Evolutionary conservation across 2,329 filamentous ascomycete species (phyloP), one percentile per base, ranked within the genome.

Genomic region (Scedosporium dehoogii): DNA sequence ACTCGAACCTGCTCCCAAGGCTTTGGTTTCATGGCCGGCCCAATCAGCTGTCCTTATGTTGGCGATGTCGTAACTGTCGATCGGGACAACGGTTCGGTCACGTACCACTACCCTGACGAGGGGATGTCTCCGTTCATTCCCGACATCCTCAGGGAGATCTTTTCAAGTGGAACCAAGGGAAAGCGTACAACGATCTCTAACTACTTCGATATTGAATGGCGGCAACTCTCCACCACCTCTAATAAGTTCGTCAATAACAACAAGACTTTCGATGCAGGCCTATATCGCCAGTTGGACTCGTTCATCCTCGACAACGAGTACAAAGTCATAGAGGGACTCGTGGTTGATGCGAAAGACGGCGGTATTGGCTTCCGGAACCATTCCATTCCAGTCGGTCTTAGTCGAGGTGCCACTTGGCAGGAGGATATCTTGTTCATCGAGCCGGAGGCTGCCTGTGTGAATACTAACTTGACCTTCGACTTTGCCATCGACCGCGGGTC

Each of bases 371-470:
- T 80, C 9, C 72, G 78, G 25, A 79, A 79, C 64, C 77, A 79
- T 63, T 78, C 73, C 0, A 63, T 72, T 0, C 78, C 78, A 1
- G 51, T 65, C 0, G 67, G 66, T 0, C 64, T 72, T 1, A 29
- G 64, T 1, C 71, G 70, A 48, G 78, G 78, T 0, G 74, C 70
- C 6, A 69, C 67, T 1, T 81, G 79, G 79, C 69, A 70, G 0
- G 79, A 82, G 62, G 78, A 81, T 61, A 57, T 81, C 4, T 72
- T 81, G 0, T 81, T 79, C 65, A 64, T 81, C 10, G 73, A 79
- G 64, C 79, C 79, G 0, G 73, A 76, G 25, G 75, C 76, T 0
- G 66, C 69, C 4, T 81, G 79, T 63, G 75, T 79, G 5, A 69
- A 76, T 59, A 74, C 71, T 1, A 78, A 78, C 63, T 64, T 76